These are phyloP conservation scores for Cutaneotrichosporon sp. DNA, from an alignment of 1,284 basidiomycete species.

Conservation along the genomic window DNA sequence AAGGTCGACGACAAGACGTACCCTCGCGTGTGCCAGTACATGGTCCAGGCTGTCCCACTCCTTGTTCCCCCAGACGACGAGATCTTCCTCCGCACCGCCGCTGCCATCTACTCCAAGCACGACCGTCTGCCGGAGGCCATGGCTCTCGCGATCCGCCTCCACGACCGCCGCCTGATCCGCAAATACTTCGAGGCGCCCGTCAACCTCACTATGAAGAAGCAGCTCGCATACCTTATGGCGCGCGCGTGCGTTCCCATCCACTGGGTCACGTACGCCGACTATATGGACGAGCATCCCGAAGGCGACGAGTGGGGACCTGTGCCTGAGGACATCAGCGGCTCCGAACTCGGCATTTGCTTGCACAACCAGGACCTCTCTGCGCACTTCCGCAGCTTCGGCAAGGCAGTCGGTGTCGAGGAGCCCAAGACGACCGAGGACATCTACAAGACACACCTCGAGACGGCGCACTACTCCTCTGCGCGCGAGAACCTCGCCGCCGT, in stretches of 20 bases:
- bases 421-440: conserved; percentile 93
- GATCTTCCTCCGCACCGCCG: conserved; percentile 84
- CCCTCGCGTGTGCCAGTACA: conserved; percentile 92
- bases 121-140: conserved; percentile 90
- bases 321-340: conserved; percentile 64
- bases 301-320: conserved; percentile 32
- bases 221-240: conserved; percentile 90
- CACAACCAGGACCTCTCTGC: conserved; percentile 79
- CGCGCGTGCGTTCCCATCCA: conserved; percentile 88
- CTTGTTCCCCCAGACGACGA: conserved; percentile 92
- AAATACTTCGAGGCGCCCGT: conserved; percentile 79
- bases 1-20: conserved; percentile 78
- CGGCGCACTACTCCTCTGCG: conserved; percentile 79
- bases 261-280: conserved; percentile 68
- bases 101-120: conserved; percentile 84
- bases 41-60: conserved; percentile 92
- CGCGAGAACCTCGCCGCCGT: conserved; percentile 92
- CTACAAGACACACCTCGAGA: conserved; percentile 95
- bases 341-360: conserved; percentile 79
- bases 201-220: conserved; percentile 89
- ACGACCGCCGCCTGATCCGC: conserved; percentile 75
- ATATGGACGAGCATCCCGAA: conserved; percentile 52
- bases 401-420: conserved; percentile 88
- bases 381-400: conserved; percentile 88
- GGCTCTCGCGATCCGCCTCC: conserved; percentile 79